Conservation (phyloP, 345 rosid genomes). For the Psidium guajava region DNA sequence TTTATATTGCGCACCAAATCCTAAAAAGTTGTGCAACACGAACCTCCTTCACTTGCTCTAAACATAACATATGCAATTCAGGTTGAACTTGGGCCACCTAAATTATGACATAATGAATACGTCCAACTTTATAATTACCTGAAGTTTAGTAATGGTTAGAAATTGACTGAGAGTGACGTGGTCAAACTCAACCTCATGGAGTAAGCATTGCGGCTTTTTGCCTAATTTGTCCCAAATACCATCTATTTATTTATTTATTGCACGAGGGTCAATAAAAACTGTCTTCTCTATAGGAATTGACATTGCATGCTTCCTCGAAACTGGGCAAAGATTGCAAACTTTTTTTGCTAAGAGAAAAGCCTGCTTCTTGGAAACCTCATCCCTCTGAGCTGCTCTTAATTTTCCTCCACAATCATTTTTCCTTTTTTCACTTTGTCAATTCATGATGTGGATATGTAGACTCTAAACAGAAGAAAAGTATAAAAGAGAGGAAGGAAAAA, state of each 20-base stretch:
- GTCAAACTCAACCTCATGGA: background rate
- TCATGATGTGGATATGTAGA: background rate
- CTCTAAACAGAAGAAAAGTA: background rate
- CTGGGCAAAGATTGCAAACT: background rate
- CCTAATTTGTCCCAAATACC: background rate
- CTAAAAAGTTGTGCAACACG: background rate
- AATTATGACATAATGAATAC: background rate
- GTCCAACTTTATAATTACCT: background rate
- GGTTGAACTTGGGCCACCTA: background rate
- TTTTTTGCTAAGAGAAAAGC: background rate
- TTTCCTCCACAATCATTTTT: background rate
- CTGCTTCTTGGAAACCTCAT: background rate
- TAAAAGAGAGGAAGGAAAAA: background rate
- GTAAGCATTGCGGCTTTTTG: background rate
- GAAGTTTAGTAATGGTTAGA: background rate
- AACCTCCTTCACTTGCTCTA: background rate
- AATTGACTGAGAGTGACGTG: background rate
- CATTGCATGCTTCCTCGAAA: background rate
- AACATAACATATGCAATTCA: background rate
- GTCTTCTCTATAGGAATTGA: background rate
- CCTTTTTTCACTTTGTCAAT: background rate
- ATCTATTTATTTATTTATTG: background rate
- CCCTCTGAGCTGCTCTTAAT: background rate
- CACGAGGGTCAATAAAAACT: background rate
- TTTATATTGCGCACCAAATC: background rate